Evolutionary conservation across 345 rosid species (phyloP).

Genomic region (Adansonia digitata): DNA sequence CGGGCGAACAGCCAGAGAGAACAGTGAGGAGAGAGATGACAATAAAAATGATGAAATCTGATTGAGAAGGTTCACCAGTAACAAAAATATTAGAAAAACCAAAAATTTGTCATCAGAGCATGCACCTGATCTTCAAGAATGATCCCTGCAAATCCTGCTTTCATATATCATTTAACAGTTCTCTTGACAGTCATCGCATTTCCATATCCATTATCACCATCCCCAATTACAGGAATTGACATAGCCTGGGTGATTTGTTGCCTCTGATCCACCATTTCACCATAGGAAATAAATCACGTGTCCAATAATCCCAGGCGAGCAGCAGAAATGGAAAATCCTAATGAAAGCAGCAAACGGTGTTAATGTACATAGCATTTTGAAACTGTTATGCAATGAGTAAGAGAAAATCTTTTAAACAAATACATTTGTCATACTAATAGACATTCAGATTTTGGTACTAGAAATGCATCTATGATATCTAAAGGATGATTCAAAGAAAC

Average conservation of each 20-base stretch:
- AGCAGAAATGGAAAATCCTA: conserved; percentile 86
- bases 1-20: neutral
- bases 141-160: conserved; percentile 87
- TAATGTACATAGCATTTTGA: neutral
- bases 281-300: conserved; percentile 68
- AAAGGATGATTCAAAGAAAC: neutral
- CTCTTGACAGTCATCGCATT: conserved; percentile 85
- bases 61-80: neutral
- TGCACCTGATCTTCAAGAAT: conserved; percentile 81
- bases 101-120: neutral
- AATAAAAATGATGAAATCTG: neutral
- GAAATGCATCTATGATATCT: neutral
- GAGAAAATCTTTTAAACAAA: neutral
- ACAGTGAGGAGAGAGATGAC: neutral
- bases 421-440: neutral
- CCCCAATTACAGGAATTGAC: conserved; percentile 80
- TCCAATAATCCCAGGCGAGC: conserved; percentile 71
- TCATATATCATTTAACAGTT: conserved; percentile 71
- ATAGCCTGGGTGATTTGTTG: conserved; percentile 64
- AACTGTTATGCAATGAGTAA: neutral
- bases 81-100: neutral
- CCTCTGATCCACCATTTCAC: conserved; percentile 92
- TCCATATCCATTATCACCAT: conserved; percentile 79
- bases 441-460: neutral
- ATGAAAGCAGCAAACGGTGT: conserved; percentile 11